These are phyloP conservation scores for Mycosarcoma mackinlayi DNA, from an alignment of 1,284 basidiomycete genomes.

Conservation along the genomic window DNA sequence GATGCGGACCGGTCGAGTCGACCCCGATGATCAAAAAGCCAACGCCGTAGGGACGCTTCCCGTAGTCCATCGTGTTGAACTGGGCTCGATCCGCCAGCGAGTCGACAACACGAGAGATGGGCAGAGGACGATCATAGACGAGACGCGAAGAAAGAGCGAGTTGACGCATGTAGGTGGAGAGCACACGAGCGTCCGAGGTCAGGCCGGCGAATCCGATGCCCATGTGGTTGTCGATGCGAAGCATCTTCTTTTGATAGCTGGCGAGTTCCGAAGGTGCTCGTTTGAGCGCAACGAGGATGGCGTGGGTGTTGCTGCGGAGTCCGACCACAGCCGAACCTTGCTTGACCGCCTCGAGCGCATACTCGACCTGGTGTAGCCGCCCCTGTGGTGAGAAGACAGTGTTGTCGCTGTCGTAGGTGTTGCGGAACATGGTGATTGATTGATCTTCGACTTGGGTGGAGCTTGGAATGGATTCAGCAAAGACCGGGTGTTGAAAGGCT, in stretches of 20 bases:
- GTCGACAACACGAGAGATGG: slow-evolving; percentile 90
- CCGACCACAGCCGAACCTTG: slow-evolving; percentile 98
- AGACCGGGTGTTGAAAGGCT: not conserved
- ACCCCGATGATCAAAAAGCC: slow-evolving; percentile 97
- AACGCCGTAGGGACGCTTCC: slow-evolving; percentile 95
- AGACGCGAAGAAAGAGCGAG: slow-evolving; percentile 95
- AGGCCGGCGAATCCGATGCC: slow-evolving; percentile 98
- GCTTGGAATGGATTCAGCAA: too few species aligned
- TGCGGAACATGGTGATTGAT: slow-evolving; percentile 52
- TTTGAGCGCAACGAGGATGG: slow-evolving; percentile 93
- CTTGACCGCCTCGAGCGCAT: slow-evolving; percentile 99
- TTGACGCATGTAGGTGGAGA: slow-evolving; percentile 94
- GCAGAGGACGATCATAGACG: slow-evolving; percentile 92
- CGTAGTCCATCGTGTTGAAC: slow-evolving; percentile 98
- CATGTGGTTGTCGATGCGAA: slow-evolving; percentile 98
- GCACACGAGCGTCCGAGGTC: slow-evolving; percentile 94
- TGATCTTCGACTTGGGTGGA: too few species aligned
- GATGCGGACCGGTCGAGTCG: slow-evolving; percentile 93
- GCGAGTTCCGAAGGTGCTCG: slow-evolving; percentile 98
- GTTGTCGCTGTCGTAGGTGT: slow-evolving; percentile 68
- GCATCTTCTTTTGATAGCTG: slow-evolving; percentile 99
- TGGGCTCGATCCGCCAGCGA: slow-evolving; percentile 98
- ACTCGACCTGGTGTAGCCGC: slow-evolving; percentile 90
- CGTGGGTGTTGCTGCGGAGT: slow-evolving; percentile 92
- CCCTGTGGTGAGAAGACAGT: slow-evolving; percentile 68